phyloP scores from a whole-genome alignment of 495 filamentous ascomycete genomes.

The Astrothelium subdiscretum region DNA sequence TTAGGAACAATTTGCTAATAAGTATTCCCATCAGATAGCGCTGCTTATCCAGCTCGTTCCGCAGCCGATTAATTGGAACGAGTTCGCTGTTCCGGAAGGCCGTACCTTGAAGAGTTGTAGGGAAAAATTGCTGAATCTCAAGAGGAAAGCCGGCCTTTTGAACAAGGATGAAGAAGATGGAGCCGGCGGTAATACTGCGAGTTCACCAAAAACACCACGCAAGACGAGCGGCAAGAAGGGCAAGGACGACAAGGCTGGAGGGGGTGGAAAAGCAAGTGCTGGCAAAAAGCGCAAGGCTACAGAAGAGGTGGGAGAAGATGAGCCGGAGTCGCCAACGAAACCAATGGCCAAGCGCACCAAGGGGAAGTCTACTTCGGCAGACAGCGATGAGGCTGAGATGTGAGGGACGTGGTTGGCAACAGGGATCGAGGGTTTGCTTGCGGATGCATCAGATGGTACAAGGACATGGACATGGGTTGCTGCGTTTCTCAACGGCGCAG shows the following conservation, averaged over 20 bases:
- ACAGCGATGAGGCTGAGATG: not conserved
- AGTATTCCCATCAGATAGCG: constrained; percentile 13
- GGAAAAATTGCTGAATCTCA: constrained; percentile 13
- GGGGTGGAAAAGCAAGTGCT: not conserved
- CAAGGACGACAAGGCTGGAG: constrained; percentile 4
- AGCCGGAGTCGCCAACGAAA: not conserved
- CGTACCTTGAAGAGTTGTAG: constrained; percentile 11
- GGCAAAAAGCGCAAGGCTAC: not conserved
- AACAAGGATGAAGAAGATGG: constrained; percentile 9
- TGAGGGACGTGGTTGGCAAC: not conserved
- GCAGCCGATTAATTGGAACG: constrained; percentile 14
- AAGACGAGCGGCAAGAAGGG: constrained; percentile 6
- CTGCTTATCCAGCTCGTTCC: constrained; percentile 25
- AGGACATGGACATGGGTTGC: not conserved
- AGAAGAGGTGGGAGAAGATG: not conserved
- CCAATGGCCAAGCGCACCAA: too few species aligned
- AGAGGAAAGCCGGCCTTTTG: constrained; percentile 10
- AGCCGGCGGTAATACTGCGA: not conserved
- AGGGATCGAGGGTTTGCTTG: not conserved
- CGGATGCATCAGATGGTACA: too few species aligned
- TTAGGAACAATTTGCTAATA: not conserved
- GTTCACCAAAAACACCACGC: constrained; percentile 7
- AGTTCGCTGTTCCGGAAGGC: constrained; percentile 15
- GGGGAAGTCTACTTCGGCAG: not conserved
- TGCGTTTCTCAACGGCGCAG: not conserved